Conservation (phyloP, 169 alveolate species). For the Haemoproteus tartakovskyi region DNA sequence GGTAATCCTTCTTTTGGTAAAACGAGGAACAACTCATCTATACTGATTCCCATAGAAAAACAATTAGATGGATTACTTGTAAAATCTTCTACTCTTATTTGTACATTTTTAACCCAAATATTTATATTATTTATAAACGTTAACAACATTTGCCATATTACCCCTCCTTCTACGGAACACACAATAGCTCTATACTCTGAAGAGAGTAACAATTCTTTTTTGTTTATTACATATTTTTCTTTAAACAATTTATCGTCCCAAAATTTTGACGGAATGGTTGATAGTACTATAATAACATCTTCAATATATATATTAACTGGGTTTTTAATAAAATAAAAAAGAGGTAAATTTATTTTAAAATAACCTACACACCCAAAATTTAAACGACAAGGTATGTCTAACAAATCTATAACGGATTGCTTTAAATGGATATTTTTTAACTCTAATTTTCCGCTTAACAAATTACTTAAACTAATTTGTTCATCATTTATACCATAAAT, state of each 20-base stretch:
- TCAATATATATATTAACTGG: constrained; percentile 64
- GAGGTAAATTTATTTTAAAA: constrained; percentile 62
- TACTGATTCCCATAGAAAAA: constrained; percentile 46
- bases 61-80: constrained; percentile 55
- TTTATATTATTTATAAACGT: constrained; percentile 55
- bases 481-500: constrained; percentile 63
- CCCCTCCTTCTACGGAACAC: constrained; percentile 64
- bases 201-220: constrained; percentile 37
- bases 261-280: constrained; percentile 63
- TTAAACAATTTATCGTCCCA: constrained; percentile 56
- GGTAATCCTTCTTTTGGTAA: constrained; percentile 65
- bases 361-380: constrained; percentile 64
- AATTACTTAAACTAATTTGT: constrained; percentile 26
- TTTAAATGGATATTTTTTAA: constrained; percentile 54
- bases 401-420: constrained; percentile 41
- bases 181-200: constrained; percentile 63
- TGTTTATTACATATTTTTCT: constrained; percentile 61
- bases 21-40: constrained; percentile 48
- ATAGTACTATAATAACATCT: constrained; percentile 51
- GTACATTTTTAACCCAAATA: constrained; percentile 50
- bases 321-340: constrained; percentile 62
- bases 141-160: constrained; percentile 66
- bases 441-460: constrained; percentile 57
- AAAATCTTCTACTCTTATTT: constrained; percentile 61
- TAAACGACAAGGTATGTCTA: constrained; percentile 61